Evolutionary conservation across 768 basidiomycete genomes (phyloP), one percentile per base, ranked within the genome.

Genomic region (Mycena polygramma): DNA sequence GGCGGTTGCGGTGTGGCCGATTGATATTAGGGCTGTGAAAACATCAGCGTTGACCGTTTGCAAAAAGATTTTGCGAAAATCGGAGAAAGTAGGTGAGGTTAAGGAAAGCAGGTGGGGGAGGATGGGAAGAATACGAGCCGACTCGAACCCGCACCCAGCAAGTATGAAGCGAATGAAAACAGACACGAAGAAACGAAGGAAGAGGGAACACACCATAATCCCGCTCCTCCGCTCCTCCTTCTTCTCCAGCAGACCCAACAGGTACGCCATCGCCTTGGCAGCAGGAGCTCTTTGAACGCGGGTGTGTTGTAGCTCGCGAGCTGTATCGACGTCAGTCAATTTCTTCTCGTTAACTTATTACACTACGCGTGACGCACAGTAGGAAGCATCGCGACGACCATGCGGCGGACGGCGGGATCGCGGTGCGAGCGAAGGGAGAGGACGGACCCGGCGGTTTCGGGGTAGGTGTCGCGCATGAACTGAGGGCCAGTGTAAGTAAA

Each of bases 11-110:
- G 97, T 94, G 77, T 98, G 96, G 0, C 98, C 98, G 70, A 99
- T 96, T 2, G 98, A 96, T 73, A 98, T 92, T 78, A 98, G 98
- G 2, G 97, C 97, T n/a, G n/a, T n/a, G n/a, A n/a, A n/a, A n/a
- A n/a, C n/a, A n/a, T n/a, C n/a, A n/a, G n/a, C n/a, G n/a, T n/a
- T n/a, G n/a, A n/a, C n/a, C n/a, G n/a, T n/a, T n/a, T n/a, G n/a
- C n/a, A n/a, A n/a, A n/a, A n/a, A n/a, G n/a, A n/a, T n/a, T n/a
- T n/a, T n/a, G n/a, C n/a, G n/a, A n/a, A n/a, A n/a, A n/a, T n/a
- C n/a, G n/a, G n/a, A n/a, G n/a, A n/a, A n/a, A n/a, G n/a, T n/a
- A n/a, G n/a, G n/a, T n/a, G n/a, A n/a, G n/a, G n/a, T n/a, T n/a
- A n/a, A n/a, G n/a, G n/a, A n/a, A n/a, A n/a, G n/a, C n/a, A n/a